Percentiles rank a stretch among this genome's conserved stretches.
Evolutionary conservation across 331 rosid genomes (phyloP).

Genomic region (Quercus lobata): DNA sequence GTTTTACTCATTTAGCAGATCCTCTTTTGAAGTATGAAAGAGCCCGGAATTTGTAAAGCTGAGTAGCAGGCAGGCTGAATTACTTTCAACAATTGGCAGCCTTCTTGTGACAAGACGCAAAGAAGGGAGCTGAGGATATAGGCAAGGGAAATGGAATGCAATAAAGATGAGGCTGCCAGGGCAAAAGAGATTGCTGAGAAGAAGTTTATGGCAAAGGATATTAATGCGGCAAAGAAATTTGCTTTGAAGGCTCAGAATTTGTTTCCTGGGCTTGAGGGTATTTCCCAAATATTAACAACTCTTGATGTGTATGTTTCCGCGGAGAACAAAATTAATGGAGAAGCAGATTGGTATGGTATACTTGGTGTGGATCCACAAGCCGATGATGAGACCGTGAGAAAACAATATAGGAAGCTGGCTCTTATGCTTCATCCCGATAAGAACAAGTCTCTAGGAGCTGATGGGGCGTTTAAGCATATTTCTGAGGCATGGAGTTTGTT

Average conservation of each 20-base stretch:
- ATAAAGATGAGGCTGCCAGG: conserved; percentile 40
- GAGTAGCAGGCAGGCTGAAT: conserved; percentile 2
- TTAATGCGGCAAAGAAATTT: conserved; percentile 35
- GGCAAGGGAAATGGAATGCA: conserved; percentile 34
- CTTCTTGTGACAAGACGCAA: neutral
- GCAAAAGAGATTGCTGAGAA: conserved; percentile 44
- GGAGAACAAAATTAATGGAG: conserved; percentile 33
- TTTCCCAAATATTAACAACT: conserved; percentile 33
- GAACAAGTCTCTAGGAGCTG: conserved; percentile 39
- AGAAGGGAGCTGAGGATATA: neutral
- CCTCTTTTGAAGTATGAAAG: neutral
- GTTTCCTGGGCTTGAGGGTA: conserved; percentile 39
- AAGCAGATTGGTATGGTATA: conserved; percentile 41
- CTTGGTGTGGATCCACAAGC: conserved; percentile 35
- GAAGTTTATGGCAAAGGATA: conserved; percentile 26
- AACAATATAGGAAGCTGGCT: conserved; percentile 32
- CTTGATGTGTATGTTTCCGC: conserved; percentile 31
- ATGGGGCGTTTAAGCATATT: conserved; percentile 37
- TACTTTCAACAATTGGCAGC: conserved; percentile 7
- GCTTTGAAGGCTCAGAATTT: conserved; percentile 40
- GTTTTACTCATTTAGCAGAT: neutral
- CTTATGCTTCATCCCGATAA: conserved; percentile 43
- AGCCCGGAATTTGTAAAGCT: neutral
- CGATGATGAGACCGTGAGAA: conserved; percentile 34
- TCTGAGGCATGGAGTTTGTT: conserved; percentile 43